Conservation (phyloP, 2,329 filamentous ascomycete species). For the Ophiosphaerella narmari region DNA sequence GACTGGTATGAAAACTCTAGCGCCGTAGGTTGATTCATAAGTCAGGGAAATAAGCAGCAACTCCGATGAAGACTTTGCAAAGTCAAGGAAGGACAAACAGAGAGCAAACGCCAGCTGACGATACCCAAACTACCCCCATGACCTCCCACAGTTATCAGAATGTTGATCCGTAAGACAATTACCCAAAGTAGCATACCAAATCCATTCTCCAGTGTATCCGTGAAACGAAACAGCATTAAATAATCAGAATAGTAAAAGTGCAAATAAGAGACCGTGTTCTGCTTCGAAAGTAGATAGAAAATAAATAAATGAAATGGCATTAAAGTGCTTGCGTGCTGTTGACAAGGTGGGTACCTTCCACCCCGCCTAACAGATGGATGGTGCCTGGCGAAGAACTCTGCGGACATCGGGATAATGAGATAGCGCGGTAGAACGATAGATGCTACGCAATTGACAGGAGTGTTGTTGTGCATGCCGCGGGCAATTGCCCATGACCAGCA, state of each 20-base stretch:
- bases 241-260: constrained; percentile 14
- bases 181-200: too few species aligned
- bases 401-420: constrained; percentile 24
- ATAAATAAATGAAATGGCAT: constrained; percentile 1
- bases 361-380: constrained; percentile 6
- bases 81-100: too few species aligned
- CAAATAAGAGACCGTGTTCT: constrained; percentile 9
- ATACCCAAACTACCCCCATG: too few species aligned
- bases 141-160: too few species aligned
- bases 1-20: too few species aligned
- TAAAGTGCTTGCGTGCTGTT: background rate
- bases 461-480: constrained; percentile 26
- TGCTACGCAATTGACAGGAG: constrained; percentile 39
- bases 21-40: too few species aligned
- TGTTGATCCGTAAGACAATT: too few species aligned
- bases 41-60: too few species aligned
- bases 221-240: constrained; percentile 1
- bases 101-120: too few species aligned
- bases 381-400: constrained; percentile 16
- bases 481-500: constrained; percentile 41
- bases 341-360: constrained; percentile 5
- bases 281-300: constrained; percentile 3
- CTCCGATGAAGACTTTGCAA: too few species aligned
- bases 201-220: too few species aligned
- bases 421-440: constrained; percentile 18